Evolutionary conservation across 2,329 filamentous ascomycete genomes (phyloP).

Genomic region (Aspergillus pseudoglaucus): DNA sequence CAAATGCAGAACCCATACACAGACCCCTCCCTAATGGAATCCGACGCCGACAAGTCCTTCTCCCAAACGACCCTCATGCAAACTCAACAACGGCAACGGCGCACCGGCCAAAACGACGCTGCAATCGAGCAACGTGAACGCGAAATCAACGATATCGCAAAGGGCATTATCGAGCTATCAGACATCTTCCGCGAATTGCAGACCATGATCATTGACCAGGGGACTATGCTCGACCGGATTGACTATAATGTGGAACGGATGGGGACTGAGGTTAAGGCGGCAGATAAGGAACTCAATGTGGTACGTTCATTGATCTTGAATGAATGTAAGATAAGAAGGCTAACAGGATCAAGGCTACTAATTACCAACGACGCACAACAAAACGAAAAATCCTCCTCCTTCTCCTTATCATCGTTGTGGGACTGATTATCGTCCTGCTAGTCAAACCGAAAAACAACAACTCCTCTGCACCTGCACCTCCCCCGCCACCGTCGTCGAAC

Average conservation of each 20-base stretch:
- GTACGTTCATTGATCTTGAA: constrained; percentile 34
- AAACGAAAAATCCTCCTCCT: constrained; percentile 91
- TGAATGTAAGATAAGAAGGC: not conserved
- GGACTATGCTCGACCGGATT: constrained; percentile 85
- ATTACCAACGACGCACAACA: constrained; percentile 79
- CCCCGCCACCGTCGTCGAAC: constrained; percentile 16
- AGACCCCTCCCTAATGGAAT: constrained; percentile 85
- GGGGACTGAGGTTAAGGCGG: constrained; percentile 85
- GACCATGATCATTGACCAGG: constrained; percentile 88
- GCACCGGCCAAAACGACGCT: constrained; percentile 61
- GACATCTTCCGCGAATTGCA: constrained; percentile 97
- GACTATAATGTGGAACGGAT: constrained; percentile 98
- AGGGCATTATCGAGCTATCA: constrained; percentile 93
- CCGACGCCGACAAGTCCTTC: constrained; percentile 85
- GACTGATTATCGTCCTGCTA: constrained; percentile 75
- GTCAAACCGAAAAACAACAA: constrained; percentile 63
- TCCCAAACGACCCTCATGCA: constrained; percentile 84
- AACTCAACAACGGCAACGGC: constrained; percentile 51
- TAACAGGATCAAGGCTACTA: constrained; percentile 51
- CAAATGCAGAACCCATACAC: constrained; percentile 58
- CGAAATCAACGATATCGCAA: constrained; percentile 96
- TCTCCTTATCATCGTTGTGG: constrained; percentile 75
- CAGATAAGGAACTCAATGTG: constrained; percentile 84
- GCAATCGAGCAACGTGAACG: constrained; percentile 86
- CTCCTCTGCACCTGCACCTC: constrained; percentile 14